These are phyloP conservation scores for Cyberlindnera mrakii DNA, from an alignment of 805 yeast genomes.

Conservation along the genomic window DNA sequence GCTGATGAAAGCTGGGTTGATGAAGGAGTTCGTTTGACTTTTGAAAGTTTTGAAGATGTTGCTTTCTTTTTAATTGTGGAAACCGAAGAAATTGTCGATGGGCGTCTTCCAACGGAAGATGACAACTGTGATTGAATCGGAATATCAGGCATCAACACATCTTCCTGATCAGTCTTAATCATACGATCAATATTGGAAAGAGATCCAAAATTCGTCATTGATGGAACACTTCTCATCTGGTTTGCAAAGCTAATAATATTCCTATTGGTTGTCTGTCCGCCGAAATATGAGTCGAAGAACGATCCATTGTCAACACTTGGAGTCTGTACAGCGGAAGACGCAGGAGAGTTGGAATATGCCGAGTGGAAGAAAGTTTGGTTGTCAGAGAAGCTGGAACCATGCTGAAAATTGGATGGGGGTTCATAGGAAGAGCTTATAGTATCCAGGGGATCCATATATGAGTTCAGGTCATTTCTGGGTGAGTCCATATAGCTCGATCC, in stretches of 20 bases:
- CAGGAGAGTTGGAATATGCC: slow-evolving; percentile 16
- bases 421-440: slow-evolving; percentile 22
- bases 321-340: slow-evolving; percentile 20
- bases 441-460: slow-evolving; percentile 23
- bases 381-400: slow-evolving; percentile 15
- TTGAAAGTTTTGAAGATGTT: slow-evolving; percentile 14
- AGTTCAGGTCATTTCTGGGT: slow-evolving; percentile 19
- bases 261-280: slow-evolving; percentile 3
- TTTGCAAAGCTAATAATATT: slow-evolving; percentile 18
- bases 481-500: slow-evolving; percentile 21
- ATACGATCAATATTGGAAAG: neutral
- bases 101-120: slow-evolving; percentile 17
- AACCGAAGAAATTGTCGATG: slow-evolving; percentile 11
- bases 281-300: slow-evolving; percentile 22
- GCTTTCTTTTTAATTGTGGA: slow-evolving; percentile 22
- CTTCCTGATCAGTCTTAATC: slow-evolving; percentile 5
- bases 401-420: slow-evolving; percentile 19
- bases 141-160: slow-evolving; percentile 9
- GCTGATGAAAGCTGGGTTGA: slow-evolving; percentile 12
- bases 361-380: slow-evolving; percentile 16
- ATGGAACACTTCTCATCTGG: slow-evolving; percentile 20
- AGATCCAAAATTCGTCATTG: slow-evolving; percentile 9
- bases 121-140: slow-evolving; percentile 9
- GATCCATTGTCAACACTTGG: slow-evolving; percentile 19
- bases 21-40: slow-evolving; percentile 17